Conservation (phyloP, 495 filamentous ascomycete genomes). For the Penicillium longicatenatum region DNA sequence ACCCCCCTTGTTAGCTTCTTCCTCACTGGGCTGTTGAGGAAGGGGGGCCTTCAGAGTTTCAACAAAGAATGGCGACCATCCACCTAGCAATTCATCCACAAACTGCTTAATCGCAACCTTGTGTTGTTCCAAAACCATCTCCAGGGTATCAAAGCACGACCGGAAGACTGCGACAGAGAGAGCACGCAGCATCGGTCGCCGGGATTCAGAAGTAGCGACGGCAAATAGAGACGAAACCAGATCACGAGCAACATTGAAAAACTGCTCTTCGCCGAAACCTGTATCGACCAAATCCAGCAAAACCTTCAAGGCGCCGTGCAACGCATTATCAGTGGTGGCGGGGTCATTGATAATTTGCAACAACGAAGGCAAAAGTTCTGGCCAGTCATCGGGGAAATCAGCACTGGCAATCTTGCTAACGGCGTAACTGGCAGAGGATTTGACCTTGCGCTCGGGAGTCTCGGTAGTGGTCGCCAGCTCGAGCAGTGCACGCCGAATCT, state of each 20-base stretch:
- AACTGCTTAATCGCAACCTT: constrained; percentile 81
- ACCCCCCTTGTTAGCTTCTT: constrained; percentile 52
- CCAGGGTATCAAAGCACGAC: constrained; percentile 88
- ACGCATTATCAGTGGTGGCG: constrained; percentile 68
- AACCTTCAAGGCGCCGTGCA: constrained; percentile 87
- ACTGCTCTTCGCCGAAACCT: constrained; percentile 88
- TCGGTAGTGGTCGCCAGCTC: constrained; percentile 74
- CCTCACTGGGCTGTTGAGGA: constrained; percentile 60
- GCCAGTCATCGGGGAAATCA: constrained; percentile 95
- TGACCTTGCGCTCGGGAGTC: constrained; percentile 76
- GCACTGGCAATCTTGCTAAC: constrained; percentile 92
- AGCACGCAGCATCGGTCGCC: constrained; percentile 73
- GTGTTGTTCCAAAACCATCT: constrained; percentile 92
- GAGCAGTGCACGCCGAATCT: constrained; percentile 68
- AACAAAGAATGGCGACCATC: constrained; percentile 87
- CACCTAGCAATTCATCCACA: constrained; percentile 76
- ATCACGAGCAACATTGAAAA: constrained; percentile 82
- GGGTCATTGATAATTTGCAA: constrained; percentile 70
- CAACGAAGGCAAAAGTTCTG: constrained; percentile 75
- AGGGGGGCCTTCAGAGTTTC: constrained; percentile 70
- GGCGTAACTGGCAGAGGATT: constrained; percentile 81
- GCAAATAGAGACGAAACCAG: constrained; percentile 81
- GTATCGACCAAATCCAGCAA: constrained; percentile 91
- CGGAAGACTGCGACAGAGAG: constrained; percentile 87
- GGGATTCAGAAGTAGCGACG: constrained; percentile 72